phyloP scores from a whole-genome alignment of 805 yeast species.

The Candida argentea region DNA sequence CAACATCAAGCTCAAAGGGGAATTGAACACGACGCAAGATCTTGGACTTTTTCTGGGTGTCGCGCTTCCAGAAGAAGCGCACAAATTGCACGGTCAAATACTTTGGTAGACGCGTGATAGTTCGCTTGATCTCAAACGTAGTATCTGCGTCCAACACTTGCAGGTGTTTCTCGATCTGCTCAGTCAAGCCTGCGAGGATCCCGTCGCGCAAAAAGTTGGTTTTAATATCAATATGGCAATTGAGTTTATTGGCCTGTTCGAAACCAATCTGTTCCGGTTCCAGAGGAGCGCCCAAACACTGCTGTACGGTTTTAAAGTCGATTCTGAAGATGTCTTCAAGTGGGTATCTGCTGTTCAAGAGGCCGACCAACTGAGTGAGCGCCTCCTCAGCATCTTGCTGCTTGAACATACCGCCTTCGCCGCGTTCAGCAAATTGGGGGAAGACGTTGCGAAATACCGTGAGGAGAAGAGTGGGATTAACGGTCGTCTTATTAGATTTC shows the following conservation, averaged over 20 bases:
- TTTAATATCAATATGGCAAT: conserved; percentile 78
- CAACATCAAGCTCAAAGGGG: conserved; percentile 85
- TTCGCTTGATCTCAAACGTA: conserved; percentile 48
- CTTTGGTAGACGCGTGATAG: conserved; percentile 74
- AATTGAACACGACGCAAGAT: conserved; percentile 89
- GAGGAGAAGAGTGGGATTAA: conserved; percentile 62
- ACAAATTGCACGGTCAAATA: conserved; percentile 86
- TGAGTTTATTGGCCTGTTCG: conserved; percentile 60
- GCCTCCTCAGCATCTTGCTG: conserved; percentile 99
- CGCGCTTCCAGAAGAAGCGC: conserved; percentile 93
- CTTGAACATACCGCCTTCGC: conserved; percentile 58
- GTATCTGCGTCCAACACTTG: conserved; percentile 62
- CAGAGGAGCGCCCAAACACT: conserved; percentile 43
- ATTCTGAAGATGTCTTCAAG: conserved; percentile 54
- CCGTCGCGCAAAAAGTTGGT: conserved; percentile 90
- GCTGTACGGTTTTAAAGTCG: conserved; percentile 50
- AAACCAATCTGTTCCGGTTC: conserved; percentile 13
- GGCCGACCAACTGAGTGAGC: conserved; percentile 63
- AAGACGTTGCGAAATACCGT: conserved; percentile 52
- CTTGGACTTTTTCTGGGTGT: conserved; percentile 82
- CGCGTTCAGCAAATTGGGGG: conserved; percentile 87
- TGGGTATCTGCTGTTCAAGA: conserved; percentile 38
- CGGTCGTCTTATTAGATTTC: conserved; percentile 34
- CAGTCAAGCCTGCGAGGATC: conserved; percentile 60
- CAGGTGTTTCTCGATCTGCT: conserved; percentile 68